phyloP scores from a whole-genome alignment of 768 basidiomycete genomes.

The Lentinula guzmanii region DNA sequence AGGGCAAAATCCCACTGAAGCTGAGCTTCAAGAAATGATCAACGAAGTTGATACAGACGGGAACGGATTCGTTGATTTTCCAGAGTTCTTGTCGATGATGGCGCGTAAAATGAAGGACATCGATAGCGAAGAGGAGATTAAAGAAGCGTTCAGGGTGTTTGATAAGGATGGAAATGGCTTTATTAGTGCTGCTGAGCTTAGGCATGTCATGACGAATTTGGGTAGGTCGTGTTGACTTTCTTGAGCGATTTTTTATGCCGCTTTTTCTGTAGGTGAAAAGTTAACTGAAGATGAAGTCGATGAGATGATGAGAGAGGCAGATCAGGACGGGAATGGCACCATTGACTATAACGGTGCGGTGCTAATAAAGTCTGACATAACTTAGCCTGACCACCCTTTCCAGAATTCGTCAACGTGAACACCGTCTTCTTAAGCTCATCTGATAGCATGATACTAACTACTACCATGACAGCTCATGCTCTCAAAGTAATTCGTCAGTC shows the following conservation, averaged over 20 bases:
- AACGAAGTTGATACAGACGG: conserved; percentile 88
- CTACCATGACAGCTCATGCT: conserved; percentile 60
- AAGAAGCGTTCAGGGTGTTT: conserved; percentile 95
- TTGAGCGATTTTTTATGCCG: not conserved
- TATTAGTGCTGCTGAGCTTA: conserved; percentile 81
- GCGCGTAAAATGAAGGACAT: conserved; percentile 87
- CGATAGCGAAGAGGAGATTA: conserved; percentile 91
- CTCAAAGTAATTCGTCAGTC: conserved; percentile 39
- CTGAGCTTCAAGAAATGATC: conserved; percentile 92
- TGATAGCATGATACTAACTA: conserved; percentile 4
- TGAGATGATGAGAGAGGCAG: conserved; percentile 97
- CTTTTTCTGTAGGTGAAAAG: conserved; percentile 59
- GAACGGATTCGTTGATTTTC: conserved; percentile 82
- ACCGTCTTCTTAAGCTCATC: not conserved
- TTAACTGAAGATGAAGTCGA: conserved; percentile 82
- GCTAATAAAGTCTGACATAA: not conserved
- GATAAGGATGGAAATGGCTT: conserved; percentile 94
- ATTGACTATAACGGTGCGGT: conserved; percentile 76
- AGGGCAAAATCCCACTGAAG: conserved; percentile 90
- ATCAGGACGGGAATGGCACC: conserved; percentile 92
- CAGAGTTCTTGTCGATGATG: conserved; percentile 80
- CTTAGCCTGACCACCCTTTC: conserved; percentile 3
- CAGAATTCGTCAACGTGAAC: conserved; percentile 74
- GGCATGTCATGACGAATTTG: conserved; percentile 88
- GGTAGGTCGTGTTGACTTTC: conserved; percentile 38